These are phyloP conservation scores for Exsudoporus floridanus DNA, from an alignment of 1,284 basidiomycete species.

Conservation along the genomic window DNA sequence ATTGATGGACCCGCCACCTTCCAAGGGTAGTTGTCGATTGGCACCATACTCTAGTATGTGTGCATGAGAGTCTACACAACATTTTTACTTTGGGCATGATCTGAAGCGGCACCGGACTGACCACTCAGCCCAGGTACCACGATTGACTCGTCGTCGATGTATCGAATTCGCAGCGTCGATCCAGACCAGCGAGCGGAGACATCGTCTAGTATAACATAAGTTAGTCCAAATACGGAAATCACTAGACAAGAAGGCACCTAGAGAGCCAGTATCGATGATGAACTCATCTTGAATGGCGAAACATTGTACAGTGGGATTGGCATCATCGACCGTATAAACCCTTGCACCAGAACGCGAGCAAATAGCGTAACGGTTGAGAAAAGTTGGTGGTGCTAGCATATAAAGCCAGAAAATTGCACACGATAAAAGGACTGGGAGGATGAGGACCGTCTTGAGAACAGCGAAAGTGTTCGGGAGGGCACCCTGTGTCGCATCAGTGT, in stretches of 20 bases:
- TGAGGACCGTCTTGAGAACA: conserved; percentile 1
- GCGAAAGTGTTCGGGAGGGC: not conserved
- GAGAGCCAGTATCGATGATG: conserved; percentile 54
- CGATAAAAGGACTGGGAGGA: conserved; percentile 11
- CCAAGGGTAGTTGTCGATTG: conserved; percentile 61
- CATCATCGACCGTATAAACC: conserved; percentile 62
- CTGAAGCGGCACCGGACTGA: conserved; percentile 33
- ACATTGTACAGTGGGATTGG: conserved; percentile 53
- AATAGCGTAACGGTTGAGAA: conserved; percentile 49
- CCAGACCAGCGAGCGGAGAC: conserved; percentile 44
- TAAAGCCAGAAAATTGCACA: conserved; percentile 16
- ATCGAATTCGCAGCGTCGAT: conserved; percentile 42
- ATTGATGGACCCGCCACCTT: conserved; percentile 58
- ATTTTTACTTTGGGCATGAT: not conserved
- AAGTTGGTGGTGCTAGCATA: not conserved
- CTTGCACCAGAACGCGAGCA: conserved; percentile 52
- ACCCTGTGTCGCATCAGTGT: not conserved
- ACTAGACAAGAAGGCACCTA: conserved; percentile 44
- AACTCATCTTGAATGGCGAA: conserved; percentile 51
- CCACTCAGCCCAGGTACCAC: conserved; percentile 69
- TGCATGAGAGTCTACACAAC: conserved; percentile 71
- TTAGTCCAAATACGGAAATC: not conserved
- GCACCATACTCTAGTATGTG: conserved; percentile 79
- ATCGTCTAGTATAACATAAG: conserved; percentile 38
- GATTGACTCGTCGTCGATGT: conserved; percentile 53